These are phyloP conservation scores for Camelina neglecta DNA, from an alignment of 345 rosid species.

Conservation along the genomic window DNA sequence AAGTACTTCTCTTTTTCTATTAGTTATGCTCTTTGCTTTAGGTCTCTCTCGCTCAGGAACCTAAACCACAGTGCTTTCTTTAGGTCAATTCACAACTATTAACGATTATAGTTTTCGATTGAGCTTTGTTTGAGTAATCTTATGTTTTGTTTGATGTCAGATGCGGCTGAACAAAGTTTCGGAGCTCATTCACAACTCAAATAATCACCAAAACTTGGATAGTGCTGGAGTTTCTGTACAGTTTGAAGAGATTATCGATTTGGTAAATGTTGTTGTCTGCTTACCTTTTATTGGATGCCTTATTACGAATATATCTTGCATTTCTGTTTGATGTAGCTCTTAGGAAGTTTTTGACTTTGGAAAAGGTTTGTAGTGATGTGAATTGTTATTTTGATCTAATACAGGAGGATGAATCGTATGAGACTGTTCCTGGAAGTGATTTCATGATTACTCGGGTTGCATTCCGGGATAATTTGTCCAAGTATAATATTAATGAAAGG, in stretches of 20 bases:
- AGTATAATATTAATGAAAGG: slow-evolving; percentile 77
- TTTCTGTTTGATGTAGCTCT: too few species aligned
- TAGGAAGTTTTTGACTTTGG: neutral
- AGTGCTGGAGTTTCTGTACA: slow-evolving; percentile 97
- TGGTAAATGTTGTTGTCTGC: slow-evolving; percentile 50
- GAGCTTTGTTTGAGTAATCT: neutral
- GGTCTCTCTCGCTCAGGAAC: too few species aligned
- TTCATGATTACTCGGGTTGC: slow-evolving; percentile 93
- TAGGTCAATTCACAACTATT: too few species aligned
- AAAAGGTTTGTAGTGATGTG: slow-evolving; percentile 9
- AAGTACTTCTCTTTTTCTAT: too few species aligned
- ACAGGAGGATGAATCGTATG: slow-evolving; percentile 85
- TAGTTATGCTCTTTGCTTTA: too few species aligned
- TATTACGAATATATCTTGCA: too few species aligned
- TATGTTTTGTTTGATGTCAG: slow-evolving; percentile 49
- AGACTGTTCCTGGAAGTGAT: slow-evolving; percentile 87
- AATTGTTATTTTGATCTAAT: neutral
- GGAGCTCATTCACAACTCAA: slow-evolving; percentile 96
- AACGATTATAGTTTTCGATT: too few species aligned
- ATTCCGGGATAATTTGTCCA: slow-evolving; percentile 93
- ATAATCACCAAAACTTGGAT: slow-evolving; percentile 90
- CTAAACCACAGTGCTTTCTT: too few species aligned
- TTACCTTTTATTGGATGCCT: neutral
- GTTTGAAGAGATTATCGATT: slow-evolving; percentile 91
- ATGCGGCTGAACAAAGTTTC: slow-evolving; percentile 99